Base-by-base conservation (phyloP, 2,329 filamentous ascomycete genomes). In the Fusarium chuoi region DNA sequence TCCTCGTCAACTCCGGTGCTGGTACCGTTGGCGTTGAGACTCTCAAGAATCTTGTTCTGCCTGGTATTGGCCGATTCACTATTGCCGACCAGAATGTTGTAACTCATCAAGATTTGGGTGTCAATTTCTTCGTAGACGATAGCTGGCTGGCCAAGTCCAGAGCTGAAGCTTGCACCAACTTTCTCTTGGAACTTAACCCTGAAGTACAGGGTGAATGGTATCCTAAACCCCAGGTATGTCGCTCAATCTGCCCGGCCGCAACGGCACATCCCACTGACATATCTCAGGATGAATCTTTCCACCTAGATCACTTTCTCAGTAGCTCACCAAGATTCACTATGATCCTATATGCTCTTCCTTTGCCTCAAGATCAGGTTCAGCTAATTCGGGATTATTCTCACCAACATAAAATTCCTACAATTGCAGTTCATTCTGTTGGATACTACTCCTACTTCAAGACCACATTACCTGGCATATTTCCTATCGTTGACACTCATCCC, bases 111-210 rank as follows among this genome's bases (percentile, higher is more conserved):
- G 96, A 99, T 78, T 86, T 99, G 45, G 96, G 97, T 9, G 92
- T 98, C 71, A 99, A 99, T 84, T 99, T 99, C 87, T 99, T 99
- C 79, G 87, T 99, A 1, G 94, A 98, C 70, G 91, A 96, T 77
- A 85, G 87, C 55, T 92, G 91, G 73, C 81, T 97, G 42, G 95
- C 95, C 60, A 91, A 91, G 78, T 91, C 91, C 33, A 91, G 96
- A 75, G 94, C 96, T 4, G 89, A 94, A 80, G 91, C 93, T 79
- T 93, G 93, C 62, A 91, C 92, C 65, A 91, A 92, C 70, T 87
- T 96, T 62, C 86, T 99, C 48, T 87, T 91, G 70, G 97, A 99
- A 82, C 87, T 99, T 69, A 99, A 99, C 79, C 95, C 95, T 6
- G 96, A 98, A 79, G 96, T 98, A 4, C 84, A 93, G 67, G 96